Evolutionary conservation across 2,329 filamentous ascomycete genomes (phyloP), one percentile per base, ranked within the genome.

Genomic region (Pyrenochaeta sp.): DNA sequence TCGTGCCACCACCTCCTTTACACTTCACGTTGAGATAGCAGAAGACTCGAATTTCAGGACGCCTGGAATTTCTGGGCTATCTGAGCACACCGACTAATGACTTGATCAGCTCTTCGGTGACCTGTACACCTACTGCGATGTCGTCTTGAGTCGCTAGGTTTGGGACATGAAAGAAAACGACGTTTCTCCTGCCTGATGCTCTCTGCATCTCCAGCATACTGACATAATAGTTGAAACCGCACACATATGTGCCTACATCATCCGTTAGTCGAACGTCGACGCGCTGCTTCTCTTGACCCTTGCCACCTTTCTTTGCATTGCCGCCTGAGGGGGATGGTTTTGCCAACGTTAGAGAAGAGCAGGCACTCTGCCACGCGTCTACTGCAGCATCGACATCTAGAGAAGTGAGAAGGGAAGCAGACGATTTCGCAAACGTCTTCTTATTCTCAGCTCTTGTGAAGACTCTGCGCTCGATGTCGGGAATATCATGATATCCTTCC

Each of bases 401-500:
- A 13, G 53, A 51, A 0, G 57, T 55, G 13, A 58, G 53, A 13
- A 71, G 45, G 6, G 51, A 49, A 1, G 56, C 53, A 14, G 57
- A 44, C 20, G 65, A 42, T 32, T 60, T 62, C 3, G 51, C 56
- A 21, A 55, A 62, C 1, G 41, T 22, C 13, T 52, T 61, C 36
- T 54, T 58, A 23, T 48, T 65, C 42, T 42, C 69, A 53, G 41
- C 59, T 44, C 44, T 67, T 48, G 38, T 68, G 11, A 69, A 63
- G 4, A 65, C 59, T 4, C 57, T 60, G 24, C 77, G 83, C 55
- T 91, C 84, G n/a, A 91, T 81, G 65, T 95, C 90, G 14, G 74
- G 74, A 57, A 86, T 79, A 13, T 74, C 72, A 30, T 62, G 56
- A 71, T 95, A 96, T 3, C 86, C 86, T 57, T 89, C 84, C 24